Evolutionary conservation across 75 land plant genomes (phyloP).

Genomic region (Pinus tabuliformis): DNA sequence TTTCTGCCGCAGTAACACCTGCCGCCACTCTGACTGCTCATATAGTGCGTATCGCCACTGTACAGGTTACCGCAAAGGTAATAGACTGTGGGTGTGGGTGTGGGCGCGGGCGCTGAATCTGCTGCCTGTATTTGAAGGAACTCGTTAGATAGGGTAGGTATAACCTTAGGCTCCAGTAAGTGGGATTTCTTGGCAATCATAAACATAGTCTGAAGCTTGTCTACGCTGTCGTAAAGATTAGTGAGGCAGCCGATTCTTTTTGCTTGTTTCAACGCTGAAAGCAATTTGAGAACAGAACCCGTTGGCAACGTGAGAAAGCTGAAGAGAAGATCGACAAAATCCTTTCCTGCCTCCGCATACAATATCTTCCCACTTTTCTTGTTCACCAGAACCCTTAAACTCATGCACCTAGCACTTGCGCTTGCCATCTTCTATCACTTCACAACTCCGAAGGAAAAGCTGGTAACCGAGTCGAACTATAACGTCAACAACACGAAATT

Average conservation of each 20-base stretch:
- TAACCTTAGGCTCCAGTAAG: not conserved
- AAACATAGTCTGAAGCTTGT: conserved; percentile 10
- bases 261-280: conserved; percentile 4
- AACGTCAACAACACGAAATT: too few species aligned
- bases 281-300: conserved; percentile 26
- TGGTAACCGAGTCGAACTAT: too few species aligned
- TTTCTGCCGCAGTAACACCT: not conserved
- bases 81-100: not conserved
- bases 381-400: conserved; percentile 33
- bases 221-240: conserved; percentile 32
- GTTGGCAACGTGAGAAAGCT: conserved; percentile 43
- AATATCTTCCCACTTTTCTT: conserved; percentile 19
- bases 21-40: not conserved
- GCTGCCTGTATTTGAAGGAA: not conserved
- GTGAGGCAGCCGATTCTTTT: conserved; percentile 23
- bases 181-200: not conserved
- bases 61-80: too few species aligned
- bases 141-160: not conserved
- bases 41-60: not conserved
- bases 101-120: too few species aligned
- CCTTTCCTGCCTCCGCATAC: conserved; percentile 48
- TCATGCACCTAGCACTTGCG: too few species aligned
- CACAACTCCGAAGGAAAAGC: too few species aligned
- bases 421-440: too few species aligned
- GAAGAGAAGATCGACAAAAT: conserved; percentile 44